A percentile compares a stretch with the other conserved stretches of the same genome.
These are phyloP conservation scores for Hippophae rhamnoides DNA, from an alignment of 306 rosid species.

Conservation along the genomic window DNA sequence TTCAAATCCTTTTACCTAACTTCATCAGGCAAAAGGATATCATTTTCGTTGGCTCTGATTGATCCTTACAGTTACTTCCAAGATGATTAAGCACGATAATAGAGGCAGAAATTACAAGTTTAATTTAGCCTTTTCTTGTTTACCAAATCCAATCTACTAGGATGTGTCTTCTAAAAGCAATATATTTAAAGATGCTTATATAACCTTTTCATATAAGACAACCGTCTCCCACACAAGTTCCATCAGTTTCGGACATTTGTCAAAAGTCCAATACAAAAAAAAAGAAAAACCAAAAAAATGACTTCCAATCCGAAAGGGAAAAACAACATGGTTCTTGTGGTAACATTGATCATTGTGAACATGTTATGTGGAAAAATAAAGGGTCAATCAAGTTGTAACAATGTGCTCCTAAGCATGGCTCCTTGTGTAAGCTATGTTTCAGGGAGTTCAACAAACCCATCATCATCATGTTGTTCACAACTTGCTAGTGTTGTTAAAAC, in stretches of 20 bases:
- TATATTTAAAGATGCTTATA: neutral
- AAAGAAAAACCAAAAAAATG: conserved; percentile 1
- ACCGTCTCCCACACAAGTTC: neutral
- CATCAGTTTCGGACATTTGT: neutral
- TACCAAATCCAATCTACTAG: neutral
- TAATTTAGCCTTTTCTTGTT: neutral
- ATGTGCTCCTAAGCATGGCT: conserved; percentile 16
- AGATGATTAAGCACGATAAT: too few species aligned
- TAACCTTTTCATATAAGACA: neutral
- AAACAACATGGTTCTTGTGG: neutral
- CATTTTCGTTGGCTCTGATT: neutral
- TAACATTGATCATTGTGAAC: conserved; percentile 11
- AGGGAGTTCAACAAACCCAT: conserved; percentile 13
- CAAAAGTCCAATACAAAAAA: neutral
- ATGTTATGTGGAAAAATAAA: conserved; percentile 4
- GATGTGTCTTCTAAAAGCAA: neutral
- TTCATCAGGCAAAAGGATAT: neutral
- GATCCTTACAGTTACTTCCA: neutral
- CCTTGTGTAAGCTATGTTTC: conserved; percentile 15
- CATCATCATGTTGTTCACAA: conserved; percentile 20
- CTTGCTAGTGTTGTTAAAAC: conserved; percentile 4
- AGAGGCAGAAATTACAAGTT: neutral
- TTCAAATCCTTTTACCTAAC: too few species aligned
- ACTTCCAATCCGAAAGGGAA: neutral
- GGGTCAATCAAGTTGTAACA: conserved; percentile 12